Evolutionary conservation across 2,329 filamentous ascomycete genomes (phyloP).

Genomic region (Orbilia oligospora): DNA sequence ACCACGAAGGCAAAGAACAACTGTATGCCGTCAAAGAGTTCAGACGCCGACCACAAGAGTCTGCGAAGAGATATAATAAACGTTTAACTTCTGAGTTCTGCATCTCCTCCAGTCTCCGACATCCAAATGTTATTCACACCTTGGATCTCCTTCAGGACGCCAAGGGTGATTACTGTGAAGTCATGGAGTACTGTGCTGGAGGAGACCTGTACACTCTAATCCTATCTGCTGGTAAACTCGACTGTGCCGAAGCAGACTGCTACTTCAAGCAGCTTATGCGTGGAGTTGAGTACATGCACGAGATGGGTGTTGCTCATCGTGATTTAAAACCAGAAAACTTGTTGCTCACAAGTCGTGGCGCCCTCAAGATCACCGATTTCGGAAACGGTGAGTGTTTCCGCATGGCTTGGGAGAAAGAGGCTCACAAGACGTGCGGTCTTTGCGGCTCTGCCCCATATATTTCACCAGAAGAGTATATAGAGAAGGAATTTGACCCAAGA

Average conservation of each 20-base stretch:
- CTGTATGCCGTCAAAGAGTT: slow-evolving; percentile 99
- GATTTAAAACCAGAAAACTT: slow-evolving; percentile 98
- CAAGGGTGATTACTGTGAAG: slow-evolving; percentile 97
- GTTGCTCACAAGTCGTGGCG: slow-evolving; percentile 90
- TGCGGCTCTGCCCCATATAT: slow-evolving; percentile 98
- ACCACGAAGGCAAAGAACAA: slow-evolving; percentile 82
- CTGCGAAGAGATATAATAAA: slow-evolving; percentile 97
- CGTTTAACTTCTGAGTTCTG: slow-evolving; percentile 97
- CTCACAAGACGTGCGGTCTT: slow-evolving; percentile 96
- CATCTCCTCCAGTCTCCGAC: slow-evolving; percentile 94
- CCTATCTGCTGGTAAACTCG: slow-evolving; percentile 89
- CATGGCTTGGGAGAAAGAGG: slow-evolving; percentile 99
- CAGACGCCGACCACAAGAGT: slow-evolving; percentile 91
- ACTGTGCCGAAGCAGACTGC: slow-evolving; percentile 93
- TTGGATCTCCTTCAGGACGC: slow-evolving; percentile 94
- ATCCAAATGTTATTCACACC: slow-evolving; percentile 98
- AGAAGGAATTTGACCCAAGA: slow-evolving; percentile 94
- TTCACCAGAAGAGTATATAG: slow-evolving; percentile 93
- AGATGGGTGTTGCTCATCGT: slow-evolving; percentile 98
- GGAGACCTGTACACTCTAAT: slow-evolving; percentile 96
- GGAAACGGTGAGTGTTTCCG: slow-evolving; percentile 99
- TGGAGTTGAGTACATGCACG: slow-evolving; percentile 98
- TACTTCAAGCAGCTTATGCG: slow-evolving; percentile 99
- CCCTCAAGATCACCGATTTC: slow-evolving; percentile 97
- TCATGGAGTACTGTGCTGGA: slow-evolving; percentile 99